Evolutionary conservation across 1,284 basidiomycete species (phyloP).

Genomic region (Malassezia slooffiae): DNA sequence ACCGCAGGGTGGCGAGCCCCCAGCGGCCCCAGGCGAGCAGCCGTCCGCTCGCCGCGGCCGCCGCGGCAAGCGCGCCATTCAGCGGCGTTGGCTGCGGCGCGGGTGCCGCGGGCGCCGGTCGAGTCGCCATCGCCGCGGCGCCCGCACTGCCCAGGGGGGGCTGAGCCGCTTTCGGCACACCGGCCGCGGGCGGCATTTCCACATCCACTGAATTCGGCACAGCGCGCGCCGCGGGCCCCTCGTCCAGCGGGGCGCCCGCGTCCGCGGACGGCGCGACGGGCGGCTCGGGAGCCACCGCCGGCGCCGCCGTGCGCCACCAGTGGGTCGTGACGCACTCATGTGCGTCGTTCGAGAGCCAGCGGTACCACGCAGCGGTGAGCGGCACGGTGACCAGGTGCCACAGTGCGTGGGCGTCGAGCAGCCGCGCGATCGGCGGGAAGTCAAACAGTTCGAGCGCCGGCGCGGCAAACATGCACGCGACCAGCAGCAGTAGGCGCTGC

Average conservation of each 20-base stretch:
- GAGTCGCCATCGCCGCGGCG: not conserved
- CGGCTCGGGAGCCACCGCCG: too few relatives aligned
- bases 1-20: too few relatives aligned
- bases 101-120: not conserved
- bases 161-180: not conserved
- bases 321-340: slow-evolving; percentile 29
- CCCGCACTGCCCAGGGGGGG: too few relatives aligned
- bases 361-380: slow-evolving; percentile 66
- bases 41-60: too few relatives aligned
- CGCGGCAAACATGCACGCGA: slow-evolving; percentile 60
- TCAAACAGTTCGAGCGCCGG: slow-evolving; percentile 80
- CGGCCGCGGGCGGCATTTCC: too few relatives aligned
- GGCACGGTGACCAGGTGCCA: slow-evolving; percentile 86
- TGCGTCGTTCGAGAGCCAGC: slow-evolving; percentile 38
- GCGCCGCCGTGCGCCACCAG: slow-evolving; percentile 26
- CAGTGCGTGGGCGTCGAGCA: slow-evolving; percentile 83
- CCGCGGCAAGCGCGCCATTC: too few relatives aligned
- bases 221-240: not conserved
- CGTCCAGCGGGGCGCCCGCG: not conserved
- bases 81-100: too few relatives aligned
- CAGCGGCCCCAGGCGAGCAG: too few relatives aligned
- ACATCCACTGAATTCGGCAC: not conserved
- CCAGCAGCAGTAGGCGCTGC: slow-evolving; percentile 50
- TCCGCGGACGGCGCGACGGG: not conserved
- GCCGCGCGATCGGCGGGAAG: slow-evolving; percentile 62